A percentile compares a stretch with the other conserved stretches of the same genome.
These are phyloP conservation scores for Vitis amurensis DNA, from an alignment of 164 flowering plant species.

Conservation along the genomic window DNA sequence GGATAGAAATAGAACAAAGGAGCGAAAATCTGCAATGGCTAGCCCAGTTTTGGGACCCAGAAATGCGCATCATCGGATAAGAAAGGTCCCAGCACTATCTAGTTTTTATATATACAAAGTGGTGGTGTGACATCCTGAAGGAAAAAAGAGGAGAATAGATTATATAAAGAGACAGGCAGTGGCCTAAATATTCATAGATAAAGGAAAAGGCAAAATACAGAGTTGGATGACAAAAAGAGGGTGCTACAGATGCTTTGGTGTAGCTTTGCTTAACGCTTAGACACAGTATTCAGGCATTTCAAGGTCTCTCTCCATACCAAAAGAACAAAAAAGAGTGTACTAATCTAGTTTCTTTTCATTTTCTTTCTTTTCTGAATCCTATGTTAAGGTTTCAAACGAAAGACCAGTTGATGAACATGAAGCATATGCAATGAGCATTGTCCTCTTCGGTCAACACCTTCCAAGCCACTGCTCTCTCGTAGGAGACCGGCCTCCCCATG, in stretches of 20 bases:
- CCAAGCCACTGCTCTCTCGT: slow-evolving; percentile 95
- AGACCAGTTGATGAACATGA: slow-evolving; percentile 94
- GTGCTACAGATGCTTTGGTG: background rate
- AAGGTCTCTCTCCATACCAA: background rate
- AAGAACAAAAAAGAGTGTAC: background rate
- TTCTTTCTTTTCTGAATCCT: background rate
- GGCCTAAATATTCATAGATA: background rate
- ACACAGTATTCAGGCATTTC: background rate
- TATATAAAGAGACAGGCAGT: background rate
- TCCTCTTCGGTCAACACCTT: slow-evolving; percentile 90
- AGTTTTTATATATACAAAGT: background rate
- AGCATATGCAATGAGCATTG: slow-evolving; percentile 81
- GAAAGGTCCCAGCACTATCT: background rate
- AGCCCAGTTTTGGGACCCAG: background rate
- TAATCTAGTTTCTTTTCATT: background rate
- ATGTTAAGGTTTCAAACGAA: slow-evolving; percentile 51
- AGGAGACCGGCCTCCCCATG: slow-evolving; percentile 96
- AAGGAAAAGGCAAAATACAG: background rate
- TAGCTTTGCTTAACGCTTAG: background rate
- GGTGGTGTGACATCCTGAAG: background rate
- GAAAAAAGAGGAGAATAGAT: background rate
- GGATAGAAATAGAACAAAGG: background rate
- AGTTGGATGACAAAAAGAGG: background rate
- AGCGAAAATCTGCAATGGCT: background rate
- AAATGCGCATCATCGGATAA: background rate